Evolutionary conservation across 805 yeast species (phyloP).

Genomic region (Hyphopichia homilentoma): DNA sequence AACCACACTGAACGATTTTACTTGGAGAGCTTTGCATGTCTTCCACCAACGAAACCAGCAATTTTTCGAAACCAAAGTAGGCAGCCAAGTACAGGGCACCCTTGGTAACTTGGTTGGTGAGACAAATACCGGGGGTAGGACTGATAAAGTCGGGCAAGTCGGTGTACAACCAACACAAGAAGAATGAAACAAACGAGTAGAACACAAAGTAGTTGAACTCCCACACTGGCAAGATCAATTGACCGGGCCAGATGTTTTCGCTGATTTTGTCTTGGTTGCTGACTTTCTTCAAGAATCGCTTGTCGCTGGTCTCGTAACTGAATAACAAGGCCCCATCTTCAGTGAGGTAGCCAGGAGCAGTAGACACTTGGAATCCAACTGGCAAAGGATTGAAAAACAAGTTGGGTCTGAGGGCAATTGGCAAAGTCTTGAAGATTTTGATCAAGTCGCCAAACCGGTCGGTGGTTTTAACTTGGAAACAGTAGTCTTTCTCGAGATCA

Average conservation of each 20-base stretch:
- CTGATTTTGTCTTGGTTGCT: slow-evolving; percentile 49
- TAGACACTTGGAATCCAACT: slow-evolving; percentile 55
- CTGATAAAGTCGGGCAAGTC: slow-evolving; percentile 86
- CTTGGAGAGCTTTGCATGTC: slow-evolving; percentile 45
- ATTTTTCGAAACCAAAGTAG: slow-evolving; percentile 33
- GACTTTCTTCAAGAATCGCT: slow-evolving; percentile 41
- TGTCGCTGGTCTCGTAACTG: slow-evolving; percentile 49
- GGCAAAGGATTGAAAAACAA: slow-evolving; percentile 69
- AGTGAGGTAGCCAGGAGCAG: slow-evolving; percentile 77
- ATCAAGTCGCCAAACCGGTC: slow-evolving; percentile 58
- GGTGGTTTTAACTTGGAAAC: slow-evolving; percentile 66
- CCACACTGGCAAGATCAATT: slow-evolving; percentile 78
- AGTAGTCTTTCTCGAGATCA: slow-evolving; percentile 84
- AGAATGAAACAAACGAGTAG: slow-evolving; percentile 33
- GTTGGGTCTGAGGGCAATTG: slow-evolving; percentile 76
- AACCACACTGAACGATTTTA: slow-evolving; percentile 54
- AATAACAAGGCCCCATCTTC: slow-evolving; percentile 78
- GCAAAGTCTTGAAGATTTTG: slow-evolving; percentile 60
- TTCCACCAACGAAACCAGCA: slow-evolving; percentile 45
- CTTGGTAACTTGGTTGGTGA: slow-evolving; percentile 55
- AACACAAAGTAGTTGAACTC: slow-evolving; percentile 41
- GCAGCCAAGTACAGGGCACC: slow-evolving; percentile 11
- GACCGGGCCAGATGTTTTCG: slow-evolving; percentile 83
- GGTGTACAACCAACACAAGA: slow-evolving; percentile 79
- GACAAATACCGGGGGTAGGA: slow-evolving; percentile 89